phyloP scores from a whole-genome alignment of 2,329 filamentous ascomycete species.

The Neofusicoccum laricinum region DNA sequence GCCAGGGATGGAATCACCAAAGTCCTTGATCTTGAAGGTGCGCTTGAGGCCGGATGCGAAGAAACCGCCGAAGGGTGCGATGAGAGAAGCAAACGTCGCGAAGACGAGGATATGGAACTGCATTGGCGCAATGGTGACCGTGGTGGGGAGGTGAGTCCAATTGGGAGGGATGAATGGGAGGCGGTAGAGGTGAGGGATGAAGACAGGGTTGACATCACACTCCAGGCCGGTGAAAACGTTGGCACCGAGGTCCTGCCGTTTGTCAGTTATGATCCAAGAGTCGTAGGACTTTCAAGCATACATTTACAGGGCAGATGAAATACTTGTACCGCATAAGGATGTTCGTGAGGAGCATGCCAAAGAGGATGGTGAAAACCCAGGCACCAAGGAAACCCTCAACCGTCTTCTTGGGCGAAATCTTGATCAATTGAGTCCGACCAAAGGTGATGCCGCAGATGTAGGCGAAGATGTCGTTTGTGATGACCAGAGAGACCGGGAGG shows the following conservation, averaged over 20 bases:
- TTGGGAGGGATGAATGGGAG: slow-evolving; percentile 57
- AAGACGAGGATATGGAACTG: slow-evolving; percentile 90
- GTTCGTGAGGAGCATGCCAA: slow-evolving; percentile 78
- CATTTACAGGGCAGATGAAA: slow-evolving; percentile 96
- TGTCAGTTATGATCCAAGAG: slow-evolving; percentile 9
- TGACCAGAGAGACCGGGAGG: slow-evolving; percentile 87
- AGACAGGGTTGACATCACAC: slow-evolving; percentile 89
- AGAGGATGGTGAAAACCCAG: slow-evolving; percentile 91
- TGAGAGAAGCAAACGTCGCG: slow-evolving; percentile 90
- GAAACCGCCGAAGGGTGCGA: slow-evolving; percentile 96
- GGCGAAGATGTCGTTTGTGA: slow-evolving; percentile 98
- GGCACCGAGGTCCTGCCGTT: slow-evolving; percentile 70
- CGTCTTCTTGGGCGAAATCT: slow-evolving; percentile 97
- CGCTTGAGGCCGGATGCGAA: slow-evolving; percentile 97
- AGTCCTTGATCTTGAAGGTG: slow-evolving; percentile 99
- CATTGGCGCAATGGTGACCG: slow-evolving; percentile 77
- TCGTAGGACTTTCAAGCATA: slow-evolving; percentile 37
- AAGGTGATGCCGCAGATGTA: slow-evolving; percentile 98
- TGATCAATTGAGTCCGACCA: slow-evolving; percentile 93
- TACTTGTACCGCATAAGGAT: slow-evolving; percentile 88
- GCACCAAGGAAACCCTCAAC: slow-evolving; percentile 96
- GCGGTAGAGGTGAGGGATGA: slow-evolving; percentile 72
- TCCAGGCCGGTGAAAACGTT: slow-evolving; percentile 88
- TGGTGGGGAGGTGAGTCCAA: slow-evolving; percentile 69
- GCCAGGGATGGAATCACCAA: slow-evolving; percentile 95